Evolutionary conservation across 2,329 filamentous ascomycete species (phyloP), one percentile per base, ranked within the genome.

Genomic region (Cadophora luteo-olivacea): DNA sequence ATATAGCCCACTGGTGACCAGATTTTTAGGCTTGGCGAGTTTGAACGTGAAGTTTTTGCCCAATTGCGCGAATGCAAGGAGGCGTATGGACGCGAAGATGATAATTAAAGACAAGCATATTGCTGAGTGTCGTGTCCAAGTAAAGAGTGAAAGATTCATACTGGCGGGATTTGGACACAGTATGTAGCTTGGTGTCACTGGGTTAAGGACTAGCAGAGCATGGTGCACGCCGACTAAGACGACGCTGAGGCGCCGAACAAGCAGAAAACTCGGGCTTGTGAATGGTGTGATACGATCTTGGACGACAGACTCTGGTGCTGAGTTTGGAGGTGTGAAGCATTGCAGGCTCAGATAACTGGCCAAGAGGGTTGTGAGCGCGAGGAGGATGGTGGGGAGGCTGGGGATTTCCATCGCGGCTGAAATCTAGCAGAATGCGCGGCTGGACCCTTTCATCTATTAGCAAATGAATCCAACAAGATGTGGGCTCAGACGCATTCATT

Each of bases 1-100:
- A 79, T 97, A 98, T 32, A 97, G 82, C 0, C 95, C 95, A 33
- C 83, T 83, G 0, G 91, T 97, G 1, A 97, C 91, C 24, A 98
- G 85, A 58, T 84, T 84, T 79, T 97, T 79, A 0, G 86, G 86
- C 63, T 78, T 73, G 0, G 81, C 76, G 1, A 88, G 80, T 1
- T 80, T 78, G 71, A 86, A 88, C 0, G 85, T 88, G 72, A 87
- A 88, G 67, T 85, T 82, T 11, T 75, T 78, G 0, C 85, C 86
- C 0, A 88, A 79, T 0, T 80, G 75, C 0, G 77, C 75, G 70
- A 82, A 87, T 0, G 84, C 80, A 0, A 78, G 60, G 2, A 82
- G 72, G 0, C 80, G 77, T n/a, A 81, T 55, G 2, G 63, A 67
- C 0, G 73, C 72, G 11, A 76, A 71, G 48, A 69, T 70, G 5